Base-by-base conservation (phyloP, 352 stramenopile species). In the Pythium sukuiense region DNA sequence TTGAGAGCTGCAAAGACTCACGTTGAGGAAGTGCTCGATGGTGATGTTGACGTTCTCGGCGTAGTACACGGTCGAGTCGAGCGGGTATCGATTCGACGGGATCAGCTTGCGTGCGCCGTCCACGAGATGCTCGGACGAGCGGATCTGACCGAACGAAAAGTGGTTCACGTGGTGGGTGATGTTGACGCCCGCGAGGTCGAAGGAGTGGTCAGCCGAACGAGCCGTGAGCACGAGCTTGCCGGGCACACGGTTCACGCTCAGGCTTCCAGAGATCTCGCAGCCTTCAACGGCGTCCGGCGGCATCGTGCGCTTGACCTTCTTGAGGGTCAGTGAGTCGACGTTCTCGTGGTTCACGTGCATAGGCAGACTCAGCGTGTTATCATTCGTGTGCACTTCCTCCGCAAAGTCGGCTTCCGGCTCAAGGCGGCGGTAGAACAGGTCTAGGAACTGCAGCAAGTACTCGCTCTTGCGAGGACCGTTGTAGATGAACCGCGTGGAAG, bases 111-210 rank as follows among this genome's bases (percentile, higher is more conserved):
- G 73, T 46, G 63, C 73, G 41, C 80, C 76, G 55, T 74, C 58
- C 5, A 93, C 69, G 55, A 90, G 59, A 20, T 88, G 82, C 64
- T 94, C 83, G 2, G 69, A 74, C 30, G 73, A 74, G 41, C 81
- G 81, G 24, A 92, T 81, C 63, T 95, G 83, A n/a, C 87, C 87
- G 60, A 95, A 95, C 8, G 85, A 95, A 32, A 95, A 93, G 63
- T 95, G 85, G 66, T 92, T 88, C 30, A 94, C 82, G 56, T 74
- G 54, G 53, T 94, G 85, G 0, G 80, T 89, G 27, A 83, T 62
- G 59, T 94, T 87, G 59, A 94, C 70, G 27, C 75, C 64, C 20
- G 74, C 63, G 18, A 77, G 69, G 9, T 90, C 80, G 41, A 94
- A 89, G 45, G 85, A 92, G 43, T 90, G 72, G 16, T 94, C 83